phyloP scores from a whole-genome alignment of 345 rosid species.

The Ceriops decandra region DNA sequence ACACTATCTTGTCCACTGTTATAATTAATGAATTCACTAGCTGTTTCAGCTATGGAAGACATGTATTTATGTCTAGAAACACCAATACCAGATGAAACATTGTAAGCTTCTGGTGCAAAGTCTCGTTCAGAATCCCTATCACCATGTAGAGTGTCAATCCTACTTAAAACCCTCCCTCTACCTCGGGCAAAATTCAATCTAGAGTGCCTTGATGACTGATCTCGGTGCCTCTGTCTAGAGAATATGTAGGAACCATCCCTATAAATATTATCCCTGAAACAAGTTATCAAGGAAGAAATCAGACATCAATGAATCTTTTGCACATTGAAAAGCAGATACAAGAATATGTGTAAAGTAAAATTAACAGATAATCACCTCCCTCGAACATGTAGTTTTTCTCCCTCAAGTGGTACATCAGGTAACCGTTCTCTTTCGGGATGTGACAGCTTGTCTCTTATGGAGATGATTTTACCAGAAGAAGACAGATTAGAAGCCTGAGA shows the following conservation, averaged over 20 bases:
- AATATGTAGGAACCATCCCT: conserved; percentile 39
- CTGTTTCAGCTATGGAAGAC: conserved; percentile 36
- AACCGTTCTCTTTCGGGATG: conserved; percentile 51
- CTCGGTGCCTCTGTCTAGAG: conserved; percentile 54
- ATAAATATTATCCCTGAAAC: conserved; percentile 5
- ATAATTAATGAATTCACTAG: conserved; percentile 42
- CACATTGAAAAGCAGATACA: conserved; percentile 1
- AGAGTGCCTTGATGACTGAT: conserved; percentile 45
- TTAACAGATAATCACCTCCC: conserved; percentile 68
- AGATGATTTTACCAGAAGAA: conserved; percentile 43
- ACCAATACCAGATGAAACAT: conserved; percentile 30
- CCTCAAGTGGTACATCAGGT: conserved; percentile 52
- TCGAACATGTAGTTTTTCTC: conserved; percentile 43
- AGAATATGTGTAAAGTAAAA: conserved; percentile 7
- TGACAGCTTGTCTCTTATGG: conserved; percentile 41
- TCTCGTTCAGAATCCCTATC: conserved; percentile 52
- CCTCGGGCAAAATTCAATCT: conserved; percentile 51
- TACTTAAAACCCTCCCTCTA: conserved; percentile 58
- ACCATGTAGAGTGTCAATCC: conserved; percentile 35
- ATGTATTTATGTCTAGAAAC: conserved; percentile 39
- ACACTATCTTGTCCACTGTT: conserved; percentile 46
- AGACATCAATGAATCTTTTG: conserved; percentile 3
- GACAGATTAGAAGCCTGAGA: conserved; percentile 41
- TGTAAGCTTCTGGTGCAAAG: conserved; percentile 36
- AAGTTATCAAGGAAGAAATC: conserved; percentile 5